These are phyloP conservation scores for Penicillium sp. DNA, from an alignment of 2,329 filamentous ascomycete genomes.

Conservation along the genomic window DNA sequence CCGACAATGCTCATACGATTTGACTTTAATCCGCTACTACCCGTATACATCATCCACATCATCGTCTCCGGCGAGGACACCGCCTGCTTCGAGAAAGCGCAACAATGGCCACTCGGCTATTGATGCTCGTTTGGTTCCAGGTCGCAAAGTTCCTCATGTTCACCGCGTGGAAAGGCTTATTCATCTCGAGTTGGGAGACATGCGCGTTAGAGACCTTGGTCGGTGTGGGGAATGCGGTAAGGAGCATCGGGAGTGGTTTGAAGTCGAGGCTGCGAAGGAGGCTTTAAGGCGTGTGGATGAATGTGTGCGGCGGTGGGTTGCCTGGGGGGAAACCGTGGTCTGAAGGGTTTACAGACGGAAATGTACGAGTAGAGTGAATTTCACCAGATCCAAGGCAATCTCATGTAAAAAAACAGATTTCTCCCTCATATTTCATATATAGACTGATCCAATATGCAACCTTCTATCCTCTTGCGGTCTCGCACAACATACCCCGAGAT, in stretches of 20 bases:
- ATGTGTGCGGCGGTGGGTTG: slow-evolving; percentile 78
- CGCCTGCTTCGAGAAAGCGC: background rate
- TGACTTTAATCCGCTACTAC: slow-evolving; percentile 88
- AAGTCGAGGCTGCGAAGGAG: slow-evolving; percentile 71
- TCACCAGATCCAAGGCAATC: background rate
- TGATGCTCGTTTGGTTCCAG: slow-evolving; percentile 23
- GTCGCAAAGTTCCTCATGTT: slow-evolving; percentile 74
- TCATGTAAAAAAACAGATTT: too few species aligned
- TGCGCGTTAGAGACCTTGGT: slow-evolving; percentile 55
- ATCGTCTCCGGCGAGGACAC: slow-evolving; percentile 13
- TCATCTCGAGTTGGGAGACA: slow-evolving; percentile 75
- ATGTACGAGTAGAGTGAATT: background rate
- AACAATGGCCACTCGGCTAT: background rate
- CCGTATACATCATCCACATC: slow-evolving; percentile 59
- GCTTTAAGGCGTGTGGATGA: slow-evolving; percentile 69
- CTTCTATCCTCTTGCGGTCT: background rate
- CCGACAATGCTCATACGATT: slow-evolving; percentile 83
- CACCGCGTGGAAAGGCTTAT: slow-evolving; percentile 87
- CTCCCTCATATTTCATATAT: too few species aligned
- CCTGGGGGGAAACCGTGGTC: slow-evolving; percentile 64
- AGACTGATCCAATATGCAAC: too few species aligned
- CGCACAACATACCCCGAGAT: background rate
- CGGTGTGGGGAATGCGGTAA: slow-evolving; percentile 76
- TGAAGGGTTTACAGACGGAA: background rate
- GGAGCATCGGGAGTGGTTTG: slow-evolving; percentile 93